These are phyloP conservation scores for Lentinula sp. DNA, from an alignment of 768 basidiomycete genomes.

Conservation along the genomic window DNA sequence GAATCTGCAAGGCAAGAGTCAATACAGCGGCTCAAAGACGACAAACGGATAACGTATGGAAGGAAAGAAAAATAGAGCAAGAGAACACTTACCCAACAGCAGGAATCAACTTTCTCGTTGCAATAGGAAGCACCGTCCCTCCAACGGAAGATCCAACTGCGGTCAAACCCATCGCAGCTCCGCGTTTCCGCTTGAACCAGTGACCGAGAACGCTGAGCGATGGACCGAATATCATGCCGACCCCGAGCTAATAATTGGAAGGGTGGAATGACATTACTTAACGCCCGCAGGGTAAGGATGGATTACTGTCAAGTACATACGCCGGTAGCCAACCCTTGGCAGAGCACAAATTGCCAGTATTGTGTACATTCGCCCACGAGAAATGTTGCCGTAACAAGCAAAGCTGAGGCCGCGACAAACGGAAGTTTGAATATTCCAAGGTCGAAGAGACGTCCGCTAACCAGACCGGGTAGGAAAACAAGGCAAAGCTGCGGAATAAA, in stretches of 20 bases:
- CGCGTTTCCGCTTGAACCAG: constrained; percentile 56
- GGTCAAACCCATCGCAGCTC: constrained; percentile 46
- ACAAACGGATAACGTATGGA: neutral
- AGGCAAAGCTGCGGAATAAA: constrained; percentile 28
- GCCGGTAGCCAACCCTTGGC: constrained; percentile 46
- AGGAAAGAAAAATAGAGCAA: neutral
- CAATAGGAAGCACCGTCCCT: constrained; percentile 57
- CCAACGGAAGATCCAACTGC: constrained; percentile 56
- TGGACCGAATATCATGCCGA: constrained; percentile 46
- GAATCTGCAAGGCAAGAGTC: constrained; percentile 34
- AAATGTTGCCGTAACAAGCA: constrained; percentile 35
- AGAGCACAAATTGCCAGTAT: constrained; percentile 53
- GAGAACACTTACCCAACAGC: constrained; percentile 41
- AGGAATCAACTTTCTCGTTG: constrained; percentile 44
- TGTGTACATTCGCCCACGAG: constrained; percentile 43
- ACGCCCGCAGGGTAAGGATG: too few species aligned
- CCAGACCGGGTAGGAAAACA: constrained; percentile 33
- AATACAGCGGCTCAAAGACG: neutral
- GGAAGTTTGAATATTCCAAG: constrained; percentile 40
- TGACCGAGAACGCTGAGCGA: constrained; percentile 47
- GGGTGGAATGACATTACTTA: neutral
- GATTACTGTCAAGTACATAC: constrained; percentile 19
- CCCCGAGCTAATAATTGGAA: constrained; percentile 15
- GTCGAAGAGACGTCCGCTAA: constrained; percentile 46
- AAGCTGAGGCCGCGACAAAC: constrained; percentile 23